Conservation (phyloP, 768 basidiomycete species). For the Rhizopogon vesiculosus region DNA sequence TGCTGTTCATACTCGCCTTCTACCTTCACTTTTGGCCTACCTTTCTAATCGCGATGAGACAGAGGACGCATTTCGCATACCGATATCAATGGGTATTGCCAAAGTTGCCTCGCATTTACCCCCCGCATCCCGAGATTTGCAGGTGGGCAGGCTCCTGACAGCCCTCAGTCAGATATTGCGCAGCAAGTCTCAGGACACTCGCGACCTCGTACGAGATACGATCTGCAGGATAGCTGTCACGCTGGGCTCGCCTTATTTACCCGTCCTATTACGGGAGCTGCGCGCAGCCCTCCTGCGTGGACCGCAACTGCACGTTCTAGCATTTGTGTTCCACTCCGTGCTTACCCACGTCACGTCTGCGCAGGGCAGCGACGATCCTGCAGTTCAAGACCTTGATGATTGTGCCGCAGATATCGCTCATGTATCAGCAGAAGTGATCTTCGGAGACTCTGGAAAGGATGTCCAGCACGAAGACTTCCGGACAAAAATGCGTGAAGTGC, state of each 20-base stretch:
- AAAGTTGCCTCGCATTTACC: slow-evolving; percentile 83
- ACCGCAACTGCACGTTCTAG: slow-evolving; percentile 91
- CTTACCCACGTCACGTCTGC: slow-evolving; percentile 74
- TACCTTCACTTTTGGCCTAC: slow-evolving; percentile 76
- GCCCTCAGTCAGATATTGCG: slow-evolving; percentile 85
- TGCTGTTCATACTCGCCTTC: slow-evolving; percentile 66
- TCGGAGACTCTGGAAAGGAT: slow-evolving; percentile 91
- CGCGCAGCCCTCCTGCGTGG: slow-evolving; percentile 83
- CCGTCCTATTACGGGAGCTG: slow-evolving; percentile 71
- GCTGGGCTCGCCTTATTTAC: slow-evolving; percentile 72
- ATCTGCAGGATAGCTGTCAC: slow-evolving; percentile 72
- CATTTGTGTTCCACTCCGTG: slow-evolving; percentile 77
- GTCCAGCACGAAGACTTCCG: slow-evolving; percentile 86
- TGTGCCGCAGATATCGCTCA: slow-evolving; percentile 77
- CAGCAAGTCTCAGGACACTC: slow-evolving; percentile 90
- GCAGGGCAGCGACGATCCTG: slow-evolving; percentile 36
- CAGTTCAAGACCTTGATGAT: slow-evolving; percentile 65
- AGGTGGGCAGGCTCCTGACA: slow-evolving; percentile 75
- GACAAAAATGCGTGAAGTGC: slow-evolving; percentile 91
- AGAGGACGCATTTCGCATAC: slow-evolving; percentile 84
- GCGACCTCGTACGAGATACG: slow-evolving; percentile 82
- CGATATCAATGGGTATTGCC: slow-evolving; percentile 82
- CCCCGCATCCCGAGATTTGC: slow-evolving; percentile 49
- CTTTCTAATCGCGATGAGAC: slow-evolving; percentile 80
- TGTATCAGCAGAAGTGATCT: slow-evolving; percentile 85